A percentile compares a stretch with the other conserved stretches of the same genome.
These are phyloP conservation scores for Xylaria curta DNA, from an alignment of 495 filamentous ascomycete species.

Conservation along the genomic window DNA sequence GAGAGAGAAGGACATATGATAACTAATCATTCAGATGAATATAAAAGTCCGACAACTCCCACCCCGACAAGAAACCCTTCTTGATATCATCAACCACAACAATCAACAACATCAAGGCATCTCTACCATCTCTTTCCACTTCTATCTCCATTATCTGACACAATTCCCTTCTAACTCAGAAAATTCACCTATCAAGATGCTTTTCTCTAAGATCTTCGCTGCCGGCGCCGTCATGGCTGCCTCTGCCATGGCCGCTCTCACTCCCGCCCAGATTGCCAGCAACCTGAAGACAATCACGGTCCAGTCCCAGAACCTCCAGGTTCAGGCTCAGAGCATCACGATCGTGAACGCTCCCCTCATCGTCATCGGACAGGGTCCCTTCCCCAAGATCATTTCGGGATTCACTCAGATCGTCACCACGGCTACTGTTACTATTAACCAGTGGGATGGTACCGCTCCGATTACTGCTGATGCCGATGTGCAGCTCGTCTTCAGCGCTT, in stretches of 20 bases:
- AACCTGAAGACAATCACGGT: constrained; percentile 30
- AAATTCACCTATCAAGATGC: constrained; percentile 30
- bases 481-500: constrained; percentile 23
- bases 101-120: neutral
- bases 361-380: constrained; percentile 34
- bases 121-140: neutral
- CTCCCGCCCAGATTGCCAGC: constrained; percentile 17
- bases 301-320: constrained; percentile 26
- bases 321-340: constrained; percentile 30
- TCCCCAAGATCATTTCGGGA: constrained; percentile 30
- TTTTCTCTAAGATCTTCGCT: constrained; percentile 30
- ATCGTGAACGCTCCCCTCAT: constrained; percentile 34
- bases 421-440: constrained; percentile 15
- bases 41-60: neutral
- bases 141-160: neutral
- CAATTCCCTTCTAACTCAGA: neutral
- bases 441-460: constrained; percentile 8
- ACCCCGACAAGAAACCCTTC: neutral
- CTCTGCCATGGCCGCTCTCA: constrained; percentile 26
- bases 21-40: neutral
- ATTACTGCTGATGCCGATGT: constrained; percentile 26
- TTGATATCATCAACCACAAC: neutral
- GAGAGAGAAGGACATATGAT: neutral
- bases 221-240: constrained; percentile 23
- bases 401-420: constrained; percentile 34